Percentiles rank a stretch among this genome's conserved stretches.
Conservation (phyloP, 805 yeast genomes). For the Monosporozyma servazzii region DNA sequence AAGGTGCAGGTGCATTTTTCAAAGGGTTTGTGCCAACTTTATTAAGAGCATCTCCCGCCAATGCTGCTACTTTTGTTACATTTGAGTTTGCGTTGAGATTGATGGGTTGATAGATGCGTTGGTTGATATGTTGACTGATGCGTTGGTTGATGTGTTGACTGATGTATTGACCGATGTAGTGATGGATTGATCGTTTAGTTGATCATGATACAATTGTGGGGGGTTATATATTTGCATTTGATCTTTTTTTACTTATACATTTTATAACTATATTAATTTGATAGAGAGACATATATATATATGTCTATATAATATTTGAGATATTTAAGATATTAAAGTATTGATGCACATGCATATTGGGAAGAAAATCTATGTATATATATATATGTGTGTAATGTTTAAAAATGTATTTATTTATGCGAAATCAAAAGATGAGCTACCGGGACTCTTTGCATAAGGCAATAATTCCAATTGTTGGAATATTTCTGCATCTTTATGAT, state of each 20-base stretch:
- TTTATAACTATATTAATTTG: background rate
- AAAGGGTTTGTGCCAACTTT: constrained; percentile 90
- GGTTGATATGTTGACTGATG: too few species aligned
- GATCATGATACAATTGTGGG: too few species aligned
- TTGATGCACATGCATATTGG: background rate
- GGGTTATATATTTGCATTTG: too few species aligned
- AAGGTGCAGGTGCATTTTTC: constrained; percentile 72
- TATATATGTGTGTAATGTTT: background rate
- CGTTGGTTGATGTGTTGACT: too few species aligned
- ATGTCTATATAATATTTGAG: background rate
- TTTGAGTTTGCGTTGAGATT: constrained; percentile 82
- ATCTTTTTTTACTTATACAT: background rate
- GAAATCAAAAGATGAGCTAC: constrained; percentile 15
- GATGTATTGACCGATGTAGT: too few species aligned
- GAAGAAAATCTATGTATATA: too few species aligned
- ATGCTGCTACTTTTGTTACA: constrained; percentile 92
- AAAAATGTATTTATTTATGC: constrained; percentile 8
- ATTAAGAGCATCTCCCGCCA: constrained; percentile 95
- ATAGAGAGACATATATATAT: background rate
- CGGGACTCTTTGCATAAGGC: constrained; percentile 10
- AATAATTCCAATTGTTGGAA: constrained; percentile 62
- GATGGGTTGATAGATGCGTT: constrained; percentile 41
- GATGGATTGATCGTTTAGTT: too few species aligned
- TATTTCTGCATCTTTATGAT: constrained; percentile 68
- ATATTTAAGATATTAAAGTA: too few species aligned